phyloP scores from a whole-genome alignment of 345 rosid species.

The Linum trigynum region DNA sequence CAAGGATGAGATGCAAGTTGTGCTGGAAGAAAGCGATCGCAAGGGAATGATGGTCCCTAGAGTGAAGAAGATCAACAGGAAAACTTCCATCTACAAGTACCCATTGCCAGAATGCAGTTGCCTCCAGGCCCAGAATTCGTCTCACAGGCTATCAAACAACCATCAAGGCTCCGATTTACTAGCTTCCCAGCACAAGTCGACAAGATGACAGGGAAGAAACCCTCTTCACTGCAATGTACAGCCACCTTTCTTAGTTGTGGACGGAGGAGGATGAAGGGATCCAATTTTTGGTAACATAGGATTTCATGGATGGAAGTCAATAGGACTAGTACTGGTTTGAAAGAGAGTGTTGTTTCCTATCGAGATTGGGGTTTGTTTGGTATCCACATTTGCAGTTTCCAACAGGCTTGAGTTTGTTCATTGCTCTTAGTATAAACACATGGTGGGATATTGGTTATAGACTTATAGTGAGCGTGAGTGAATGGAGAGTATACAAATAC shows the following conservation, averaged over 20 bases:
- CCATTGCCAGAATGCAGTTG: slow-evolving; percentile 88
- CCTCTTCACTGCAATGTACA: neutral
- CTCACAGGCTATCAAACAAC: slow-evolving; percentile 12
- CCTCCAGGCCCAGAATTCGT: slow-evolving; percentile 49
- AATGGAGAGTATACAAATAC: too few relatives aligned
- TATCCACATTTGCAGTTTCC: too few relatives aligned
- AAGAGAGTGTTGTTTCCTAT: too few relatives aligned
- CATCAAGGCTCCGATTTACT: neutral
- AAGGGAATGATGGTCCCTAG: slow-evolving; percentile 80
- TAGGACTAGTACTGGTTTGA: too few relatives aligned
- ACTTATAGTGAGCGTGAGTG: too few relatives aligned
- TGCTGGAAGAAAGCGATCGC: slow-evolving; percentile 77
- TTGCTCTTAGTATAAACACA: too few relatives aligned
- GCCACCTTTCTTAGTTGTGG: neutral
- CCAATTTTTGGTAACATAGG: too few relatives aligned
- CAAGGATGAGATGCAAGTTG: slow-evolving; percentile 51
- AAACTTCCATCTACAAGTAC: slow-evolving; percentile 70
- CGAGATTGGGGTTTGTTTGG: too few relatives aligned
- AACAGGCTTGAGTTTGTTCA: too few relatives aligned
- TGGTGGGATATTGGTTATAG: too few relatives aligned
- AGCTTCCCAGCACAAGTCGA: slow-evolving; percentile 6
- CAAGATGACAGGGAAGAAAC: slow-evolving; percentile 9
- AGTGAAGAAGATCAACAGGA: slow-evolving; percentile 66
- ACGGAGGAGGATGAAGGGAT: too few relatives aligned
- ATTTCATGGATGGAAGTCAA: too few relatives aligned